A percentile compares a stretch with the other conserved stretches of the same genome.
phyloP scores from a whole-genome alignment of 495 filamentous ascomycete genomes.

The Corynascus novoguineensis region DNA sequence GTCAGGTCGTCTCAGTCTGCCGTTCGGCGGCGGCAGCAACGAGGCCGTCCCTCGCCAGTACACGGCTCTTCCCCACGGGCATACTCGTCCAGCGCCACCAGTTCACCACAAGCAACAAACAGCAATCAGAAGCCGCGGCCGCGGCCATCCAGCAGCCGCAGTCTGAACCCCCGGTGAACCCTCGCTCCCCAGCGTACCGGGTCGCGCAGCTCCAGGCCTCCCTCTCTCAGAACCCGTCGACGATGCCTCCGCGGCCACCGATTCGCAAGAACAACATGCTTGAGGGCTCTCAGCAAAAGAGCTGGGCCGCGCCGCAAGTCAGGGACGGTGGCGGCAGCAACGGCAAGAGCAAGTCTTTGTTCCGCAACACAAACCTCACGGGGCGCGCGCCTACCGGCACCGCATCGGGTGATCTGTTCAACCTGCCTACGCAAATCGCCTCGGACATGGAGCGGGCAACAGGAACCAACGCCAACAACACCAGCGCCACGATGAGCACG shows the following conservation, averaged over 20 bases:
- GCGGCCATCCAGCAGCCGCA: constrained; percentile 1
- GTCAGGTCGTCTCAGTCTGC: constrained; percentile 23
- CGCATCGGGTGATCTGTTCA: neutral
- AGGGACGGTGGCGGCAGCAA: too few relatives aligned
- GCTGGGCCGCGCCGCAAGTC: neutral
- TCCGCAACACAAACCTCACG: neutral
- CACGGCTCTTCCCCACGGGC: constrained; percentile 12
- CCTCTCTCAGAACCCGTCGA: neutral
- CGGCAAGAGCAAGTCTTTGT: neutral
- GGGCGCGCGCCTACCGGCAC: neutral
- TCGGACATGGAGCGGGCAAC: constrained; percentile 6
- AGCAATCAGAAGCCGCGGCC: constrained; percentile 1
- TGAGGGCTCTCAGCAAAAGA: neutral
- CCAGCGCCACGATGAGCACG: neutral
- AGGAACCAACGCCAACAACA: neutral
- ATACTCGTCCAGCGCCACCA: constrained; percentile 1
- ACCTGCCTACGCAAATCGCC: constrained; percentile 4
- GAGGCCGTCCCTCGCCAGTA: constrained; percentile 14
- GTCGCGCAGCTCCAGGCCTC: neutral
- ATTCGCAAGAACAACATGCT: neutral
- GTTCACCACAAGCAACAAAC: constrained; percentile 14
- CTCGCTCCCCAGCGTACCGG: neutral
- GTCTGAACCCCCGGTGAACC: neutral
- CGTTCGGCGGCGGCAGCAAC: constrained; percentile 24
- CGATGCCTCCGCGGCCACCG: constrained; percentile 8